Evolutionary conservation across 106 monocot genomes (phyloP).

Genomic region (Iris macrosiphon): DNA sequence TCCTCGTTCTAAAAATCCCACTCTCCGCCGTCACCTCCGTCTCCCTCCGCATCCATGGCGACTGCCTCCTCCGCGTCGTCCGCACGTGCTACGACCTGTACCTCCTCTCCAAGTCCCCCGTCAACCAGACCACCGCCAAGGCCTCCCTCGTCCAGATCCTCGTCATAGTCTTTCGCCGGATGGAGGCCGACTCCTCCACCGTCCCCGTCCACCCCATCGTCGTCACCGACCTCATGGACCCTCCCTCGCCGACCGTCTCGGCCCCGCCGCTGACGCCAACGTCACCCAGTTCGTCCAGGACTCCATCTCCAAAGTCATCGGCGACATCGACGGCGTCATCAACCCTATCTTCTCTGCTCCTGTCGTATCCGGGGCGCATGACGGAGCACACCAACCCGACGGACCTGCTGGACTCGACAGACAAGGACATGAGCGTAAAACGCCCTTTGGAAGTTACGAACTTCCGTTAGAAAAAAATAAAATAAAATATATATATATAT

Average conservation of each 20-base stretch:
- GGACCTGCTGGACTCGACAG: conserved; percentile 91
- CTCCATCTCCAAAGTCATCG: conserved; percentile 81
- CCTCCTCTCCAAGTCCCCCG: conserved; percentile 47
- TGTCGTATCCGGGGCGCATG: conserved; percentile 18
- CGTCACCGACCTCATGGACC: conserved; percentile 84
- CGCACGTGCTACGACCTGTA: conserved; percentile 90
- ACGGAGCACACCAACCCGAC: conserved; percentile 79
- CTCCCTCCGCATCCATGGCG: conserved; percentile 82
- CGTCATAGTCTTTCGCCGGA: conserved; percentile 90
- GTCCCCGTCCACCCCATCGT: conserved; percentile 96
- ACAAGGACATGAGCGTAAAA: conserved; percentile 99
- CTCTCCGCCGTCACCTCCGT: conserved; percentile 94
- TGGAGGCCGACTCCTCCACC: conserved; percentile 94
- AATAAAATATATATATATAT: too few species aligned
- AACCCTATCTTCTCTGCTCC: conserved; percentile 29
- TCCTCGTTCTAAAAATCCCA: conserved; percentile 83
- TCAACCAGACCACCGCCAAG: conserved; percentile 94
- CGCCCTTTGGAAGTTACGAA: too few species aligned
- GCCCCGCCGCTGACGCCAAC: conserved; percentile 32
- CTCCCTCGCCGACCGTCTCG: neutral
- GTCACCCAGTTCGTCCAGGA: conserved; percentile 77
- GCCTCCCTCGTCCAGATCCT: conserved; percentile 98
- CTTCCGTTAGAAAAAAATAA: too few species aligned
- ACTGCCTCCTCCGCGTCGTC: conserved; percentile 64
- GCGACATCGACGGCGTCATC: conserved; percentile 80